These are phyloP conservation scores for Penstemon eatonii DNA, from an alignment of 257 asterid genomes.

Conservation along the genomic window DNA sequence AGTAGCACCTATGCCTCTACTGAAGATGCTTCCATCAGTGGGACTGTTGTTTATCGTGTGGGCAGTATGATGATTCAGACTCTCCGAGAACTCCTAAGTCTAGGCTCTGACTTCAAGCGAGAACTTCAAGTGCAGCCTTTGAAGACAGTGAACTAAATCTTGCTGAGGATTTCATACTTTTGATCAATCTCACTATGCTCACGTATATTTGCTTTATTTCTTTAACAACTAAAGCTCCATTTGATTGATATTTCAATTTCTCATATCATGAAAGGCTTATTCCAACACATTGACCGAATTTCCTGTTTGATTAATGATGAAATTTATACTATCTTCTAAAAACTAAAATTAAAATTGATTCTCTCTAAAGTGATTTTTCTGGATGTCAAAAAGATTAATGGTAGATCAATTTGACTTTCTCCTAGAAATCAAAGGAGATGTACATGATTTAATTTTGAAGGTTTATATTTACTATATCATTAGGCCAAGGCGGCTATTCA, in stretches of 20 bases:
- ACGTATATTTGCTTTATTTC: not conserved
- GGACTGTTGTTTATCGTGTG: conserved; percentile 93
- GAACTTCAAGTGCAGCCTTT: conserved; percentile 73
- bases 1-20: conserved; percentile 66
- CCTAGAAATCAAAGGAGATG: not conserved
- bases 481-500: conserved; percentile 97
- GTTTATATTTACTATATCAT: conserved; percentile 31
- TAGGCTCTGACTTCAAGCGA: conserved; percentile 84
- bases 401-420: conserved; percentile 1
- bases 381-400: not conserved
- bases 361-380: no score
- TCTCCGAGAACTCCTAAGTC: conserved; percentile 94
- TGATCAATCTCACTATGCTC: conserved; percentile 1
- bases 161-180: conserved; percentile 67
- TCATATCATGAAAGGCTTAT: not conserved
- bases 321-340: not conserved
- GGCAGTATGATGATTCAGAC: conserved; percentile 80
- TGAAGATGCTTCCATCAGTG: conserved; percentile 84
- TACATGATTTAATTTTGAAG: conserved; percentile 17
- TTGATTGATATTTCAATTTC: not conserved
- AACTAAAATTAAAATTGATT: not conserved
- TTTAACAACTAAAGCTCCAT: conserved; percentile 18
- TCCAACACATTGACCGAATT: conserved; percentile 3
- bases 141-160: conserved; percentile 90
- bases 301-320: conserved; percentile 1